These are phyloP conservation scores for Batkoa obscura DNA, from an alignment of 371 early-diverging fungal species.

Conservation along the genomic window DNA sequence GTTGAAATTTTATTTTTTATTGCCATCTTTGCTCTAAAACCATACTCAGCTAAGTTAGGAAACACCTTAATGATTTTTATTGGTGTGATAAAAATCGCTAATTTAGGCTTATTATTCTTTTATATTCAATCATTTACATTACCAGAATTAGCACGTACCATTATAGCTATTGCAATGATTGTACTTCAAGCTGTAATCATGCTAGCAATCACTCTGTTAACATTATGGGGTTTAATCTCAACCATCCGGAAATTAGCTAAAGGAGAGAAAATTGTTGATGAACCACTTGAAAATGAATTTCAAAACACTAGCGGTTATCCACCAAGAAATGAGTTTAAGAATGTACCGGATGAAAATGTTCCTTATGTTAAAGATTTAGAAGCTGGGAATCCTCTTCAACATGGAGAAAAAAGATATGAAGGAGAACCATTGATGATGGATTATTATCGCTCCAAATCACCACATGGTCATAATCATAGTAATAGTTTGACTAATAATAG, in stretches of 20 bases:
- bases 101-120: not conserved
- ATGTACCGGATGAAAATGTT: no score
- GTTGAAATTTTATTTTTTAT: slow-evolving; percentile 1
- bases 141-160: not conserved
- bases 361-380: no score
- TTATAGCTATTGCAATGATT: slow-evolving; percentile 1
- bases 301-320: no score
- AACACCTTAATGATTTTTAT: slow-evolving; percentile 1
- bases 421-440: no score
- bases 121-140: slow-evolving; percentile 2
- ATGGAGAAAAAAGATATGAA: no score
- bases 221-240: not conserved
- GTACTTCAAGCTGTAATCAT: not conserved
- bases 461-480: no score
- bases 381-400: no score
- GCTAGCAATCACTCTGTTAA: not conserved
- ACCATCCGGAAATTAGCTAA: not conserved
- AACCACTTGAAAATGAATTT: no score
- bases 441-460: no score
- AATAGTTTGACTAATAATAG: no score
- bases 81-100: not conserved
- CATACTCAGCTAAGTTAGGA: not conserved
- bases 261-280: no score
- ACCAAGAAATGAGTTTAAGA: no score
- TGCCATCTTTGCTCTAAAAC: not conserved